A percentile compares a stretch with the other conserved stretches of the same genome.
phyloP scores from a whole-genome alignment of 805 yeast genomes.

The Cyberlindnera bimundalis region DNA sequence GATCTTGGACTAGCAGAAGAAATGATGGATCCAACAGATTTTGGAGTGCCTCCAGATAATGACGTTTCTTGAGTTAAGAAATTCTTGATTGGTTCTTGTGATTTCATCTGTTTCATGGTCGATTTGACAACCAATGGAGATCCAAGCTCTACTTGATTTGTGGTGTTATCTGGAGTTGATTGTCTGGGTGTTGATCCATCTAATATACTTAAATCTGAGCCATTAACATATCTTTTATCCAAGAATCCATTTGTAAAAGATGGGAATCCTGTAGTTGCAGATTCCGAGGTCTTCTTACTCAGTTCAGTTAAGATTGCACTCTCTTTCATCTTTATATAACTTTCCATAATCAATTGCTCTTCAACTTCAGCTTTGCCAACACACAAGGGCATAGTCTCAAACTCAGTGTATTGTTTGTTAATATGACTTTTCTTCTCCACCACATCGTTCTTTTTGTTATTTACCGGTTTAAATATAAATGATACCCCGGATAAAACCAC shows the following conservation, averaged over 20 bases:
- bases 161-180: constrained; percentile 2
- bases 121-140: constrained; percentile 3
- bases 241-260: not conserved
- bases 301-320: constrained; percentile 7
- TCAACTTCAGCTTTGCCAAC: constrained; percentile 15
- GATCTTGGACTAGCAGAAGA: constrained; percentile 10
- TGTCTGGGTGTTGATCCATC: constrained; percentile 17
- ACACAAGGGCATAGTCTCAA: constrained; percentile 16
- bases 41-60: constrained; percentile 2
- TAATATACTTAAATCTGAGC: not conserved
- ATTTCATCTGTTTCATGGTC: not conserved
- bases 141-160: constrained; percentile 1
- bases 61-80: not conserved
- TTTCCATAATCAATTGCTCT: constrained; percentile 9
- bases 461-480: constrained; percentile 1
- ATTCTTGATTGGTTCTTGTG: not conserved
- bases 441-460: no score
- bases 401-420: constrained; percentile 9
- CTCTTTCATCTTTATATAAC: constrained; percentile 5
- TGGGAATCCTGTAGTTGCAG: not conserved
- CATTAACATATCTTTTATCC: not conserved
- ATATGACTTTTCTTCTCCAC: no score
- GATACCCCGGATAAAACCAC: constrained; percentile 1
- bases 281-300: constrained; percentile 1
- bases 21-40: not conserved